A percentile compares a stretch with the other conserved stretches of the same genome.
phyloP scores from a whole-genome alignment of 495 filamentous ascomycete species.

The Xylaria scruposa region DNA sequence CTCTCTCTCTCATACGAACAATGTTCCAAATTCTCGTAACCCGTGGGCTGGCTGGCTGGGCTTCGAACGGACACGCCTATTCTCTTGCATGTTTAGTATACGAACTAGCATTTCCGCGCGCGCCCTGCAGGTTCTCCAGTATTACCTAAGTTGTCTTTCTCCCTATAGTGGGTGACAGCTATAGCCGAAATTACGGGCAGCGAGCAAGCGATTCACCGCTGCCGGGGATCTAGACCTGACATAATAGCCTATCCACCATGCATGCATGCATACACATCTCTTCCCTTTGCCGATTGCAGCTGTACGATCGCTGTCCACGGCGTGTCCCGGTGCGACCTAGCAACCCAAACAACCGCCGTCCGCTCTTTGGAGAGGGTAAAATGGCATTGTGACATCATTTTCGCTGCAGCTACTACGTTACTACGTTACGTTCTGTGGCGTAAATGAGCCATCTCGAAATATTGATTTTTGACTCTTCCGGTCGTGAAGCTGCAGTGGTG shows the following conservation, averaged over 20 bases:
- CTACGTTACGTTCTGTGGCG: slow-evolving; percentile 23
- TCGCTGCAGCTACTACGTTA: slow-evolving; percentile 14
- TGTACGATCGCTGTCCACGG: not conserved
- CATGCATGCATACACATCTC: no score
- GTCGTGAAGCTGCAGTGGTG: not conserved
- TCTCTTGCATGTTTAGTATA: not conserved
- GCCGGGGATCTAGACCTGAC: slow-evolving; percentile 16
- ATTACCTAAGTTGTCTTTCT: slow-evolving; percentile 12
- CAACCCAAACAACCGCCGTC: not conserved
- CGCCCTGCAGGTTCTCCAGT: not conserved
- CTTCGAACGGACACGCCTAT: slow-evolving; percentile 14
- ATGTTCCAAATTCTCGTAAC: slow-evolving; percentile 14
- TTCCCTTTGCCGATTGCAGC: not conserved
- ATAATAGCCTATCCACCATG: slow-evolving; percentile 22
- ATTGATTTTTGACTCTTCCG: not conserved
- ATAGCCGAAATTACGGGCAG: slow-evolving; percentile 8
- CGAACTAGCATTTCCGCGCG: not conserved
- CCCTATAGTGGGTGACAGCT: slow-evolving; percentile 4
- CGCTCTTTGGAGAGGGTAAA: not conserved
- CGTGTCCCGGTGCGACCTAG: slow-evolving; percentile 10
- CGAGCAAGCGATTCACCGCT: slow-evolving; percentile 10
- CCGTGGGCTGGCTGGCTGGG: not conserved
- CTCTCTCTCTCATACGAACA: not conserved
- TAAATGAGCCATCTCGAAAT: not conserved
- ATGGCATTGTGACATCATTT: slow-evolving; percentile 10